phyloP scores from a whole-genome alignment of 139 green algal genomes.

The Pycnococcus provasolii region DNA sequence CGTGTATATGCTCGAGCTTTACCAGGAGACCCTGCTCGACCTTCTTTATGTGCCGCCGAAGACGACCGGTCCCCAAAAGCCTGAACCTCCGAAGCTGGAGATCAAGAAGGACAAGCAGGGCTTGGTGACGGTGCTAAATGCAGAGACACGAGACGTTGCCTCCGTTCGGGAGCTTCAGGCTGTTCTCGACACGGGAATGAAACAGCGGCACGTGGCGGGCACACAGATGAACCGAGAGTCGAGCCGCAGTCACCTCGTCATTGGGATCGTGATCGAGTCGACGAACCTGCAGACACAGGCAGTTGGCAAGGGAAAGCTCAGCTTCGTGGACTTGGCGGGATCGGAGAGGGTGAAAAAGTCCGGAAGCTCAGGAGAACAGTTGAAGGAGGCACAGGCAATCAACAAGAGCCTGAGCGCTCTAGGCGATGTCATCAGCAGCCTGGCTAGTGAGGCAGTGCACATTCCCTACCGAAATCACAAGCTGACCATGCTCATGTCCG shows the following conservation, averaged over 20 bases:
- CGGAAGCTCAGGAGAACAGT: slow-evolving; percentile 67
- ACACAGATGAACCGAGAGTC: slow-evolving; percentile 40
- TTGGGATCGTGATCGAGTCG: slow-evolving; percentile 77
- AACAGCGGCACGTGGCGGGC: slow-evolving; percentile 17
- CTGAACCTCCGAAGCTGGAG: slow-evolving; percentile 60
- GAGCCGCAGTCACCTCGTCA: slow-evolving; percentile 76
- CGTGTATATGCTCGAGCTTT: slow-evolving; percentile 93
- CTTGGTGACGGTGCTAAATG: slow-evolving; percentile 78
- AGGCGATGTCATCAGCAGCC: slow-evolving; percentile 87
- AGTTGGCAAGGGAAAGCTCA: slow-evolving; percentile 78
- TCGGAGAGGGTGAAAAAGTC: slow-evolving; percentile 94
- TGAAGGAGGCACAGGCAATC: slow-evolving; percentile 97
- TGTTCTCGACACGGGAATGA: slow-evolving; percentile 26
- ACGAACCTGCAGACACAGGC: slow-evolving; percentile 91
- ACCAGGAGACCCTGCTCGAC: slow-evolving; percentile 72
- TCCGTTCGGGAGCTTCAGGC: slow-evolving; percentile 25
- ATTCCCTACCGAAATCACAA: slow-evolving; percentile 98
- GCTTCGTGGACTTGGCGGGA: slow-evolving; percentile 90
- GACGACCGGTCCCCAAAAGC: background rate
- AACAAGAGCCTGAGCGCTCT: slow-evolving; percentile 94
- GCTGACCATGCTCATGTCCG: slow-evolving; percentile 96
- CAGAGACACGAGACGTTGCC: slow-evolving; percentile 45
- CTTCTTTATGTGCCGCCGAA: slow-evolving; percentile 55
- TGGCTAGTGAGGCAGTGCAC: slow-evolving; percentile 70
- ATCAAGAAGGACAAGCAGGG: slow-evolving; percentile 97